These are phyloP conservation scores for Fusarium kyushuense DNA, from an alignment of 2,329 filamentous ascomycete genomes.

Conservation along the genomic window DNA sequence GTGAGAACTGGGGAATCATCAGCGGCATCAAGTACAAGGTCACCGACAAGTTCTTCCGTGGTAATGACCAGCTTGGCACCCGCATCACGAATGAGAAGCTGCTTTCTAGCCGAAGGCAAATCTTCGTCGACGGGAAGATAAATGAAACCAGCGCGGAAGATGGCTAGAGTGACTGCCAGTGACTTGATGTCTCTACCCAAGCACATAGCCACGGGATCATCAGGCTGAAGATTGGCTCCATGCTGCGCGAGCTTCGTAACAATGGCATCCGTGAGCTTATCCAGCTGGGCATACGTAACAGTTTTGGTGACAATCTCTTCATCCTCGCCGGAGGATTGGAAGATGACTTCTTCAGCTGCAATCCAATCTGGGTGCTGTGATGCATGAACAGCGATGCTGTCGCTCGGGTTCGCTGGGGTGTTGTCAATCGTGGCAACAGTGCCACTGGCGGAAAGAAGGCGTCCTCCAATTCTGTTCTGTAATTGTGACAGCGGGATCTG, in stretches of 20 bases:
- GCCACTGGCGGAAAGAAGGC: conserved; percentile 4
- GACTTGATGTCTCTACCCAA: conserved; percentile 23
- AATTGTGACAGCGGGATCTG: background rate
- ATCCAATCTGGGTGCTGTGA: conserved; percentile 20
- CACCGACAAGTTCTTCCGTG: background rate
- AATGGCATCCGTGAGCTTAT: conserved; percentile 9
- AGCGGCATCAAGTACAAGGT: background rate
- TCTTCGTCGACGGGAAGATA: conserved; percentile 23
- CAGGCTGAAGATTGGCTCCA: background rate
- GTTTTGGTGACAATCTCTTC: conserved; percentile 3
- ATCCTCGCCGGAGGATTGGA: background rate
- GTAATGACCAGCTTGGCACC: conserved; percentile 16
- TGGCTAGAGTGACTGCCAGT: conserved; percentile 15
- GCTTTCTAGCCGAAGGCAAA: conserved; percentile 10
- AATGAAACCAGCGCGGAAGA: conserved; percentile 12
- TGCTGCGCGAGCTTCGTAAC: background rate
- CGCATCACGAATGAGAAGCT: conserved; percentile 22
- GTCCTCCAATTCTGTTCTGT: background rate
- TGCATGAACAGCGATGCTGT: background rate
- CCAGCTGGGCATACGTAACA: conserved; percentile 7
- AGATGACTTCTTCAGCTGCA: conserved; percentile 14
- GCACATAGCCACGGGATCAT: conserved; percentile 18
- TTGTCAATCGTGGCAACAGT: rapidly evolving
- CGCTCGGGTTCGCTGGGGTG: background rate
- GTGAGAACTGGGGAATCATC: background rate